Evolutionary conservation across 345 rosid genomes (phyloP), one percentile per base, ranked within the genome.

Genomic region (Triadica sebifera): DNA sequence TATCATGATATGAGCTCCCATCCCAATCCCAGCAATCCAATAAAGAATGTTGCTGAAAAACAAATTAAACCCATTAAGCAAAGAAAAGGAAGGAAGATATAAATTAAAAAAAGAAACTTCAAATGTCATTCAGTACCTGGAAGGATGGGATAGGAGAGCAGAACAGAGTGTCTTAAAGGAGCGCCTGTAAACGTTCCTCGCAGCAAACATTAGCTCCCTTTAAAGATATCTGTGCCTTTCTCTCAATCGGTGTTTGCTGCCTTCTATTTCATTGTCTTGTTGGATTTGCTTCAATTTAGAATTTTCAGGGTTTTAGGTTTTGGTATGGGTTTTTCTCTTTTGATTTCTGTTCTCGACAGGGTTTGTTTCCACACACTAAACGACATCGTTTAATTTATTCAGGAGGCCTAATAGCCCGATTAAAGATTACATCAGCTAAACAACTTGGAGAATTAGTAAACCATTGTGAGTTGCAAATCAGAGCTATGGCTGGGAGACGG

Each of bases 161-260:
- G 89, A 84, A 52, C 88, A 80, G 76, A 92, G 77, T 3, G 84
- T 78, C 73, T 72, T 87, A 52, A 78, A 81, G 81, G 74, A 79
- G 60, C 74, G 81, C 53, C 79, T 82, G 70, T 80, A 87, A 72
- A 91, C 77, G 69, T 72, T 87, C 79, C 93, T 86, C 34, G 85
- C 73, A 47, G 85, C 85, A 70, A 90, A 88, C 97, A 93, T 93
- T 79, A 67, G 70, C 25, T 41, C 69, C 9, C 5, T n/a, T 17
- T 12, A 60, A 12, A 24, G 2, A 19, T n/a, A n/a, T 68, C 66
- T 17, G 58, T 24, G 16, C n/a, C 16, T 55, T 57, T 43, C 68
- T 59, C 47, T 50, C n/a, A 38, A 19, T 52, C 16, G 66, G 1
- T 3, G 25, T 19, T 13, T 63, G 1, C 22, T 74, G n/a, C 12